Evolutionary conservation across 768 basidiomycete genomes (phyloP), one percentile per base, ranked within the genome.

Genomic region (Hebeloma cylindrosporum): DNA sequence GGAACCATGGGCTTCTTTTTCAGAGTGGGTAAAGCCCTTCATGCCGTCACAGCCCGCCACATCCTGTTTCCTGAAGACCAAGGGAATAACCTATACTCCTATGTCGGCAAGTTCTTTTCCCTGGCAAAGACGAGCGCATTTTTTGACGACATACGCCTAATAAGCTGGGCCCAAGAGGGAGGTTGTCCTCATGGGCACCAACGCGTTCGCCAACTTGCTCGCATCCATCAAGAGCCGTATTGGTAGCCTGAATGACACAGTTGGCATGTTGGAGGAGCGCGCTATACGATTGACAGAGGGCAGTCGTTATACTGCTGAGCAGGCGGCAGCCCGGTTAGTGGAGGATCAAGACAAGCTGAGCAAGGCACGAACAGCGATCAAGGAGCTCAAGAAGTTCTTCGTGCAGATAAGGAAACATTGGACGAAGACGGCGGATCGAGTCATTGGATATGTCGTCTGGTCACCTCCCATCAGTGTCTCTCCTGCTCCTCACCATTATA

Each of bases 1-100:
- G 71, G 72, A 7, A 72, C 69, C 1, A 18, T 71, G 6, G 68
- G 68, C 7, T 58, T 65, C 34, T 73, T 67, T 41, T 67, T 73
- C 49, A 11, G 43, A 16, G 49, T 52, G 1, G 59, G 56, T 13
- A 38, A 60, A 4, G 51, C 60, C 8, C 67, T 68, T 43, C 68
- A 69, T 28, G 62, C 47, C 30, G 45, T 69, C 37, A 72, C 67
- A 2, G 58, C 50, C 23, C 65, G 65, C 27, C 70, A 72, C 38
- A 51, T 55, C 38, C 41, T 69, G 8, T 69, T 70, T 52, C 43
- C 37, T 3, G 17, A 14, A 7, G 43, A 57, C 13, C 47, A 48
- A 26, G 57, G 38, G 43, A 70, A 70, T 41, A 37, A 29, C 36
- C 35, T 33, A 23, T 69, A 64, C 49, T 28, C 4, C 37, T 60